Conservation (phyloP, 495 filamentous ascomycete genomes). For the Amniculicola lignicola region DNA sequence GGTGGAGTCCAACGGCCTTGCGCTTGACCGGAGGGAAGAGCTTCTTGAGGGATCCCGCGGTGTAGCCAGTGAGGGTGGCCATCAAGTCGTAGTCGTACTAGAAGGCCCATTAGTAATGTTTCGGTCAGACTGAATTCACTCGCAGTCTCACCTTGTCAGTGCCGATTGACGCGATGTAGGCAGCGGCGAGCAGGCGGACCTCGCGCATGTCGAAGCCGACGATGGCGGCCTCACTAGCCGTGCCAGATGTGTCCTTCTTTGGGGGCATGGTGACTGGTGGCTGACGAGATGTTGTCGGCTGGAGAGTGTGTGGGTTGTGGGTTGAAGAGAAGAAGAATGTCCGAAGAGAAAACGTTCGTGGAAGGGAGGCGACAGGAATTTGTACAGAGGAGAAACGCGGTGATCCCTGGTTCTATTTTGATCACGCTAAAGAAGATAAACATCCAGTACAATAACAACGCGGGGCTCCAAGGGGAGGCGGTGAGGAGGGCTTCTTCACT, state of each 20-base stretch:
- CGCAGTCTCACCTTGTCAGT: slow-evolving; percentile 21
- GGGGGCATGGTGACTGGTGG: slow-evolving; percentile 19
- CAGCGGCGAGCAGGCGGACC: slow-evolving; percentile 18
- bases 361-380: too few relatives aligned
- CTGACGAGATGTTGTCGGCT: too few relatives aligned
- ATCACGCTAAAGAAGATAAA: too few relatives aligned
- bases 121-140: neutral
- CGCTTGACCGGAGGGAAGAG: slow-evolving; percentile 14
- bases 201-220: slow-evolving; percentile 22
- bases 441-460: too few relatives aligned
- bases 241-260: slow-evolving; percentile 14
- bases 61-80: slow-evolving; percentile 22
- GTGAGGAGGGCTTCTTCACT: too few relatives aligned
- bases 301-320: too few relatives aligned
- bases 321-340: neutral
- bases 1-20: slow-evolving; percentile 11
- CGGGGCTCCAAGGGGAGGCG: too few relatives aligned
- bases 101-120: neutral
- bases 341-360: slow-evolving; percentile 10
- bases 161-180: slow-evolving; percentile 7
- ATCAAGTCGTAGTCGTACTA: slow-evolving; percentile 26
- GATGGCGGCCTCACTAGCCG: neutral
- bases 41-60: slow-evolving; percentile 25
- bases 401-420: too few relatives aligned
- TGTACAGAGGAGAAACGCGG: too few relatives aligned